Base-by-base conservation (phyloP, 495 filamentous ascomycete species). In the Penicillium paxilli region DNA sequence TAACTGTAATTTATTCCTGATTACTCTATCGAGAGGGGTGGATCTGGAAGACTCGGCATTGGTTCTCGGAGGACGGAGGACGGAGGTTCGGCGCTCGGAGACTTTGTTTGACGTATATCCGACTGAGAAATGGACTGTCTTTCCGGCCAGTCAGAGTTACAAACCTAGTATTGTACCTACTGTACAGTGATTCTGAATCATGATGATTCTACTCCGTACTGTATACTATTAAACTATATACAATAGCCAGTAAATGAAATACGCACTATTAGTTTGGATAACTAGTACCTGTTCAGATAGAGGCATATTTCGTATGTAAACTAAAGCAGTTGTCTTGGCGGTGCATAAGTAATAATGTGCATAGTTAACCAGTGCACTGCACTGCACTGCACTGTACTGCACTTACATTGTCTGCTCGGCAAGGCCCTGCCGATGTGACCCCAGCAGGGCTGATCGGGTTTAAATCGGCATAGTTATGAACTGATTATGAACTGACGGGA, bases 41-140 rank as follows among this genome's bases (percentile, higher is more conserved):
- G 20, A 38, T 23, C 38, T 23, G 52, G 58, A 63, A 52, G 51
- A 64, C 47, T 67, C 61, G 64, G 64, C 64, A 62, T 55, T 55
- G 17, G 14, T 8, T 46, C 25, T 25, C 22, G 52, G 51, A 59
- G 47, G 49, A 24, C 62, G 62, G 62, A 62, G 33, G 37, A 58
- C 64, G 61, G 61, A 59, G 58, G 38, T 51, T 56, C 59, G 54
- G 58, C 37, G 47, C 45, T 67, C 64, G 64, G 64, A 59, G 60
- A 55, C 59, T 54, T 59, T 35, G 10, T 20, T 49, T 60, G 58
- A 58, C 55, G 58, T 65, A 65, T 54, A 59, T 62, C 62, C 59
- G 59, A n/a, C n/a, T n/a, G n/a, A n/a, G 54, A 5, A 22, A 14
- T 59, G 60, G 60, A 60, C 33, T 47, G 35, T 21, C 55, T 10